Conservation (phyloP, 1,139 yeast species). For the Yamadazyma triangularis region DNA sequence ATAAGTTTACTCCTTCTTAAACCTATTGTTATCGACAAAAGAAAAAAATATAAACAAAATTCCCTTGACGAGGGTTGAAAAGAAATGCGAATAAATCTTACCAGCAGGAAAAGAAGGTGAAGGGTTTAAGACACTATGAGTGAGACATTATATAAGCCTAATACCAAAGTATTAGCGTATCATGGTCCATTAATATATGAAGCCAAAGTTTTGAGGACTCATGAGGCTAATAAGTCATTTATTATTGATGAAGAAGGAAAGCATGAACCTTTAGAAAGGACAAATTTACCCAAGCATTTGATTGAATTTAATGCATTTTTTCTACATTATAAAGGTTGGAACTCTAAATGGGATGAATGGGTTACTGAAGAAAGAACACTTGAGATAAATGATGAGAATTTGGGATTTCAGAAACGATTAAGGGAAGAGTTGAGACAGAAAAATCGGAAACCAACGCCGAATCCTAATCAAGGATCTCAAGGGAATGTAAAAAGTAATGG, state of each 20-base stretch:
- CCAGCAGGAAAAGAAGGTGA: neutral
- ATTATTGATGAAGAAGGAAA: constrained; percentile 35
- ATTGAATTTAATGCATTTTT: constrained; percentile 46
- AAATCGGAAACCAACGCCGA: constrained; percentile 10
- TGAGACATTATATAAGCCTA: constrained; percentile 16
- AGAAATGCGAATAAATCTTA: neutral
- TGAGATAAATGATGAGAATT: constrained; percentile 65
- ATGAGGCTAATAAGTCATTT: constrained; percentile 45
- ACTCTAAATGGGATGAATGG: constrained; percentile 97
- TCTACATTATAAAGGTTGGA: constrained; percentile 96
- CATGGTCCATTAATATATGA: constrained; percentile 92
- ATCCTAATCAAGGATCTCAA: neutral
- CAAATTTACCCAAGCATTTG: constrained; percentile 45
- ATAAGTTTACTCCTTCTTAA: too few relatives aligned
- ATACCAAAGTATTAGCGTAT: constrained; percentile 66
- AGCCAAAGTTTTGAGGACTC: constrained; percentile 70
- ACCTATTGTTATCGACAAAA: too few relatives aligned
- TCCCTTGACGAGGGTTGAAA: constrained; percentile 2
- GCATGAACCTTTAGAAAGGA: constrained; percentile 20
- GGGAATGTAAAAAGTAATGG: neutral
- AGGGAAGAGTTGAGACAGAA: constrained; percentile 40
- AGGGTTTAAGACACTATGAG: neutral
- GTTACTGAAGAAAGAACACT: constrained; percentile 66
- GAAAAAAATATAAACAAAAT: neutral
- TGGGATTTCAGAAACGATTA: constrained; percentile 63